Percentiles rank a stretch among this genome's conserved stretches.
phyloP scores from a whole-genome alignment of 129 eudicot genomes.

The Flaveria trinervia region DNA sequence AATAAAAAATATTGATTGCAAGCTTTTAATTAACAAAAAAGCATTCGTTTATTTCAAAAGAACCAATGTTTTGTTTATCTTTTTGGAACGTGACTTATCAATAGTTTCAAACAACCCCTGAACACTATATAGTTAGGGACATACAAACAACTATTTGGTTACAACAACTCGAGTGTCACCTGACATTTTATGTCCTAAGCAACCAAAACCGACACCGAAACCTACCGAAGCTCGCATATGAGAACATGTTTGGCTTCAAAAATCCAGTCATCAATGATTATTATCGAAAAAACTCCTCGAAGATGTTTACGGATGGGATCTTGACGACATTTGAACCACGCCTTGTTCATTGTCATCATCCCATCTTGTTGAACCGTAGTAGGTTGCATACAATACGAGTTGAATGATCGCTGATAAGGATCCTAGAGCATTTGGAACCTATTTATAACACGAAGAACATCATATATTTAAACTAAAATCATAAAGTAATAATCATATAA shows the following conservation, averaged over 20 bases:
- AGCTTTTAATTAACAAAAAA: neutral
- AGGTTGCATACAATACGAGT: constrained; percentile 58
- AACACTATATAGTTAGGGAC: constrained; percentile 10
- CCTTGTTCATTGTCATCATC: constrained; percentile 45
- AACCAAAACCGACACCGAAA: constrained; percentile 9
- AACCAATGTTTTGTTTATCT: neutral
- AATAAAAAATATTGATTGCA: no score
- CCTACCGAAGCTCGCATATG: constrained; percentile 20
- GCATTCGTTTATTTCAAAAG: neutral
- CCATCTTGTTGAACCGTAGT: constrained; percentile 68
- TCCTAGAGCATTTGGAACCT: constrained; percentile 90
- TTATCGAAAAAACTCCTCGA: neutral
- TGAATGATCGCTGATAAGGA: constrained; percentile 55
- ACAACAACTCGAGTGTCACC: constrained; percentile 14
- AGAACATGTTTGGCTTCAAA: constrained; percentile 2
- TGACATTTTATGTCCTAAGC: constrained; percentile 31
- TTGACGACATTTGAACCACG: constrained; percentile 43
- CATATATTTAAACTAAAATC: neutral
- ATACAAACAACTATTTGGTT: constrained; percentile 23
- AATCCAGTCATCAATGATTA: constrained; percentile 2
- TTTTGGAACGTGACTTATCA: constrained; percentile 25
- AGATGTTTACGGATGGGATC: constrained; percentile 27
- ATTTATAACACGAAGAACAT: neutral
- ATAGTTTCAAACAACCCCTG: constrained; percentile 14
- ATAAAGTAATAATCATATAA: neutral